These are phyloP conservation scores for Penicillium antarcticum DNA, from an alignment of 495 filamentous ascomycete species.

Conservation along the genomic window DNA sequence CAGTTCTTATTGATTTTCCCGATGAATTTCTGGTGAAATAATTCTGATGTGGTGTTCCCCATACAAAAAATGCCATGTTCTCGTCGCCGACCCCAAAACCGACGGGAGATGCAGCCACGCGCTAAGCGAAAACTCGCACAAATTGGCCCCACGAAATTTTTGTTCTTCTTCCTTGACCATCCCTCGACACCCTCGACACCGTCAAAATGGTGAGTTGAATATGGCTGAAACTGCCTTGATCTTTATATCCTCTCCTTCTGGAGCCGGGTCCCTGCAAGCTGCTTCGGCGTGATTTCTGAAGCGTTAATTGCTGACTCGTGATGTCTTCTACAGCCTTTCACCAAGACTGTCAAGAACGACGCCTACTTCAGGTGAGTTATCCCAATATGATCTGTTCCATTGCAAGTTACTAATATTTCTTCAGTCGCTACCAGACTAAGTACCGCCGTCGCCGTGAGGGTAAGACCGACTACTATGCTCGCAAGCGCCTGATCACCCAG, in stretches of 20 bases:
- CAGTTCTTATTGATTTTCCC: background rate
- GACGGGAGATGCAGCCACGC: conserved; percentile 37
- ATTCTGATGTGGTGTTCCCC: background rate
- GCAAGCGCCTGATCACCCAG: conserved; percentile 98
- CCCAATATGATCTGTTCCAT: conserved; percentile 5
- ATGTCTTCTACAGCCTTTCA: conserved; percentile 70
- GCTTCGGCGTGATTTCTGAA: conserved; percentile 89
- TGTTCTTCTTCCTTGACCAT: conserved; percentile 19
- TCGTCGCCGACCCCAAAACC: conserved; percentile 44
- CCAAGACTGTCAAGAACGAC: conserved; percentile 93
- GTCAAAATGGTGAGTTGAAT: conserved; percentile 50
- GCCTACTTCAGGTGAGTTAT: conserved; percentile 89
- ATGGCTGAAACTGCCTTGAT: conserved; percentile 22
- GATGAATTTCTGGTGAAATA: conserved; percentile 1
- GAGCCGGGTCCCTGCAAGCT: conserved; percentile 86
- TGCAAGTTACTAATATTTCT: conserved; percentile 15
- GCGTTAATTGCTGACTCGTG: conserved; percentile 98
- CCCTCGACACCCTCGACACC: conserved; percentile 33
- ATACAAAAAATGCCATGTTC: conserved; percentile 9
- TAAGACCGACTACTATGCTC: conserved; percentile 99
- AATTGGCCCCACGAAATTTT: conserved; percentile 37
- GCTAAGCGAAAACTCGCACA: conserved; percentile 49
- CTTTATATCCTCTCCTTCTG: conserved; percentile 16
- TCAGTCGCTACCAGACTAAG: conserved; percentile 98
- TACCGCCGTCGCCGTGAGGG: conserved; percentile 94